Base-by-base conservation (phyloP, 495 filamentous ascomycete genomes). In the Lepidopterella palustris region DNA sequence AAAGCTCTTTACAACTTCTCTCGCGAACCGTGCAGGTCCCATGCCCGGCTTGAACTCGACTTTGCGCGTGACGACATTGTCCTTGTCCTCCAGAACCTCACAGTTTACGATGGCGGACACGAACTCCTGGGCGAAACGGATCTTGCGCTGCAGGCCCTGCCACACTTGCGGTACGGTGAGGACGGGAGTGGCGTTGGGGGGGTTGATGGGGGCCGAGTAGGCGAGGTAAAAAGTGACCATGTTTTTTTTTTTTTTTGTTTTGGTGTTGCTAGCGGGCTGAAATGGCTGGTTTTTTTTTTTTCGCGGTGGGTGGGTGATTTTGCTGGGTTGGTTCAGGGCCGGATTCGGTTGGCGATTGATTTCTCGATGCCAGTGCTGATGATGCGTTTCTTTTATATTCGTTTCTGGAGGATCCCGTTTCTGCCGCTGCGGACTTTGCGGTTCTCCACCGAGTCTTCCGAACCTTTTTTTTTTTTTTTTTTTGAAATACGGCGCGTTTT, bases 161-260 rank as follows among this genome's bases (percentile, higher is more conserved):
- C 80, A 84, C 27, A 83, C 59, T 66, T 84, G 77, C 11, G 70
- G 59, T 20, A 58, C 27, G 3, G 71, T 76, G 54, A 84, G 70
- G n/a, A 70, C 51, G 1, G 77, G 76, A 35, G 69, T 65, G 15
- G 61, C 67, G 24, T 68, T 69, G 1, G 73, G 49, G 23, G 79
- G 76, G 69, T 84, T 84, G 69, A 84, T 74, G n/a, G 72, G 71
- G 21, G 71, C 64, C 8, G 80, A 82, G 65, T 75, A 80, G 56
- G 79, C 78, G 63, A 77, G 55, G 61, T 78, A 72, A 63, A 80
- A 73, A 35, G 64, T 64, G 10, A 64, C 69, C 71, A 73, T 73
- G 60, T 59, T 62, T 20, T 42, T 13, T 2, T 42, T 42, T 42
- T 11, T 42, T 15, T 35, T 15, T 3, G 9, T 15, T 15, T 13